These are phyloP conservation scores for Claviceps sp. DNA, from an alignment of 2,329 filamentous ascomycete genomes.

Conservation along the genomic window DNA sequence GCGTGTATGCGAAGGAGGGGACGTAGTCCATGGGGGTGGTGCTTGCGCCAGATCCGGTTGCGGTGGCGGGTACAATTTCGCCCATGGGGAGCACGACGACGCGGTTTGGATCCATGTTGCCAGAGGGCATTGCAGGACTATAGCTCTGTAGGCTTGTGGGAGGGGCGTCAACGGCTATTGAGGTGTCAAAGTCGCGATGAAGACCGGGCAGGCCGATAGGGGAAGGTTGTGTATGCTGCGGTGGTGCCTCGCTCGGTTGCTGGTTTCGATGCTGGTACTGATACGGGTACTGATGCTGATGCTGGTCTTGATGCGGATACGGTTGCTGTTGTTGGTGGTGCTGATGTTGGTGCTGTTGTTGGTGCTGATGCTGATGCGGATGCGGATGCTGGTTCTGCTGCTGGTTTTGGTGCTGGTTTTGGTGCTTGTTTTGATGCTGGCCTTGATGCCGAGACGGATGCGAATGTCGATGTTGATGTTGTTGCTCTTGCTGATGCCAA, in stretches of 20 bases:
- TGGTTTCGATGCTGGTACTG: not conserved
- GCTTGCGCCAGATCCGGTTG: not conserved
- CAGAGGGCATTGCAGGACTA: slow-evolving; percentile 7
- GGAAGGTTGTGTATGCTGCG: not conserved
- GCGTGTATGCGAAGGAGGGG: slow-evolving; percentile 25
- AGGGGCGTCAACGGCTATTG: not conserved
- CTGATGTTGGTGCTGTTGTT: too few relatives aligned
- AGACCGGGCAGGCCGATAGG: not conserved
- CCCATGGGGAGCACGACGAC: slow-evolving; percentile 1
- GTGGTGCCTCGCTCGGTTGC: slow-evolving; percentile 9
- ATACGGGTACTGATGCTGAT: not conserved
- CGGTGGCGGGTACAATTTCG: not conserved
- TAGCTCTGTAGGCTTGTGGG: slow-evolving; percentile 10
- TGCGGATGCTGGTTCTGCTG: too few relatives aligned
- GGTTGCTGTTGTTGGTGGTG: not conserved
- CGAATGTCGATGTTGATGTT: too few relatives aligned
- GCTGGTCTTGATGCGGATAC: not conserved
- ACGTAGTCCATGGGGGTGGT: slow-evolving; percentile 1
- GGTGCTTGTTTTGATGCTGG: too few relatives aligned
- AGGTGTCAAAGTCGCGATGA: not conserved
- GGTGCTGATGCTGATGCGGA: too few relatives aligned
- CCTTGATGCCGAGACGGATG: too few relatives aligned
- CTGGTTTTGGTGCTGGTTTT: too few relatives aligned
- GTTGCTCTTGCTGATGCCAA: too few relatives aligned
- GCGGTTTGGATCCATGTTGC: not conserved